Evolutionary conservation across 345 rosid species (phyloP).

Genomic region (Salix dunnii): DNA sequence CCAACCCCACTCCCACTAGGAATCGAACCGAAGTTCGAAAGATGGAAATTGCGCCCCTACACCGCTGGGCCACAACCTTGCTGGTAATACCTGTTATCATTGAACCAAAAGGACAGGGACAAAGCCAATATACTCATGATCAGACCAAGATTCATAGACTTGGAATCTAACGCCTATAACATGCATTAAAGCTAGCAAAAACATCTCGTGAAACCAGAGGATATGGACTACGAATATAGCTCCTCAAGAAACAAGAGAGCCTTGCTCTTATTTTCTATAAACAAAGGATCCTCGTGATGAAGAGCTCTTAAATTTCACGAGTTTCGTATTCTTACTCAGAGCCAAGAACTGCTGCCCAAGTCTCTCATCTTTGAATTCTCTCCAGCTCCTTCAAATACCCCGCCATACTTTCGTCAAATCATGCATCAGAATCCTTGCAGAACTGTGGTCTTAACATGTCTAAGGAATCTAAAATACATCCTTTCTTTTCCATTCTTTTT

Average conservation of each 20-base stretch:
- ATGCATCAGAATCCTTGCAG: conserved; percentile 31
- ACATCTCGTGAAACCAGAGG: conserved; percentile 59
- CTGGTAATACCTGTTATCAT: too few species aligned
- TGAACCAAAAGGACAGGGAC: too few species aligned
- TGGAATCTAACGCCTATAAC: too few species aligned
- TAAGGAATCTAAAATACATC: conserved; percentile 35
- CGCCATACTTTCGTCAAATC: conserved; percentile 26
- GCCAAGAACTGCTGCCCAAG: conserved; percentile 16
- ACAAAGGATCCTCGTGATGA: conserved; percentile 89
- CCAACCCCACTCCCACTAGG: too few species aligned
- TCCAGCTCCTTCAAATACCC: conserved; percentile 59
- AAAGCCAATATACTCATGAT: not conserved
- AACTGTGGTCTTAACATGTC: conserved; percentile 14
- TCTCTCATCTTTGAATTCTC: conserved; percentile 38
- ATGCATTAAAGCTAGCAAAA: conserved; percentile 41
- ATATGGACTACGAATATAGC: conserved; percentile 1
- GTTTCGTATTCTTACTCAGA: conserved; percentile 58
- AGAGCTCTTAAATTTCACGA: conserved; percentile 92
- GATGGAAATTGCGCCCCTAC: too few species aligned
- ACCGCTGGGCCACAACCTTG: too few species aligned
- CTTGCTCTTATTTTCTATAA: conserved; percentile 23
- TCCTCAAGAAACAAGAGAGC: conserved; percentile 22
- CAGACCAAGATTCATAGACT: conserved; percentile 5
- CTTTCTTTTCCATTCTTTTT: conserved; percentile 25
- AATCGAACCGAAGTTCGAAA: too few species aligned